Percentiles rank a stretch among this genome's conserved stretches.
Conservation (phyloP, 78 protist species). For the Dictyostelium discoideum region dicty_2.7 NC_007089.4:2083501-2084000, state of each 20-base stretch:
- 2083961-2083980: neutral
- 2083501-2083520: neutral
- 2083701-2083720: neutral
- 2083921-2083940: neutral
- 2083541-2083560: neutral
- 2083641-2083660: constrained; percentile 33
- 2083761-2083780: neutral
- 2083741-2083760: neutral
- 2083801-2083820: constrained; percentile 55
- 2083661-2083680: neutral
- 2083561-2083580: constrained; percentile 20
- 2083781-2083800: neutral
- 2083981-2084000: neutral
- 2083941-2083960: neutral
- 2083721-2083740: neutral
- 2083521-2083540: constrained; percentile 18
- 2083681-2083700: neutral
- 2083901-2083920: neutral
- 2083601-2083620: constrained; percentile 72
- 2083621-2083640: constrained; percentile 43
- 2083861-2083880: constrained; percentile 14
- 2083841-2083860: constrained; percentile 64
- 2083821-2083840: constrained; percentile 72
- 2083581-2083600: neutral
- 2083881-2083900: neutral